Evolutionary conservation across 257 asterid genomes (phyloP).

Genomic region (Solanum raphanifolium): DNA sequence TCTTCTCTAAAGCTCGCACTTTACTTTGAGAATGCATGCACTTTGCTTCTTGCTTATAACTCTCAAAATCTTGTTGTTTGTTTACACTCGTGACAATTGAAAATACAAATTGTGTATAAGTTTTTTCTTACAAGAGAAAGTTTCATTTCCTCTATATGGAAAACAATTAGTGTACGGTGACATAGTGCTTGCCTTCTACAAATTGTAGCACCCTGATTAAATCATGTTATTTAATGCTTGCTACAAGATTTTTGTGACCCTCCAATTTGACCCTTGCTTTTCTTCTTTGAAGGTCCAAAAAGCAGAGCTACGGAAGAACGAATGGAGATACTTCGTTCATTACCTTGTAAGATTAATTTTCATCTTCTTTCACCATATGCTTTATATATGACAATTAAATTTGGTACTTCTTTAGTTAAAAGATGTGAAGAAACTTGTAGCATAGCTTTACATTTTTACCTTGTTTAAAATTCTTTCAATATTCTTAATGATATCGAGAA

Average conservation of each 20-base stretch:
- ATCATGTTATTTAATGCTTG: not conserved
- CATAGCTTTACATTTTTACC: not conserved
- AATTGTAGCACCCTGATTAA: not conserved
- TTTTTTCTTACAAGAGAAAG: not conserved
- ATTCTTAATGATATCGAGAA: not conserved
- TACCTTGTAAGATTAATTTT: slow-evolving; percentile 64
- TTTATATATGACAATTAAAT: not conserved
- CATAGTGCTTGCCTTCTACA: not conserved
- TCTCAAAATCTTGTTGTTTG: not conserved
- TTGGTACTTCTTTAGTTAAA: not conserved
- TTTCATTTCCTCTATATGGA: not conserved
- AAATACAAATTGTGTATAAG: not conserved
- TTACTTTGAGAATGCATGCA: not conserved
- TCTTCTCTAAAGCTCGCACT: not conserved
- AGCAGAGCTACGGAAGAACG: slow-evolving; percentile 75
- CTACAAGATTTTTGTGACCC: not conserved
- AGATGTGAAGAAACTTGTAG: not conserved
- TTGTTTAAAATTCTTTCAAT: not conserved
- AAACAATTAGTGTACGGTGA: not conserved
- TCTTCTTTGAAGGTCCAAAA: slow-evolving; percentile 64
- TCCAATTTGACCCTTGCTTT: slow-evolving; percentile 8
- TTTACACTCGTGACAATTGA: not conserved
- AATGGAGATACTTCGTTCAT: slow-evolving; percentile 89
- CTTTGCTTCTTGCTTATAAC: not conserved
- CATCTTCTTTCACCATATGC: not conserved